A percentile compares a stretch with the other conserved stretches of the same genome.
phyloP scores from a whole-genome alignment of 1,139 yeast genomes.

The Taphrina communis region DNA sequence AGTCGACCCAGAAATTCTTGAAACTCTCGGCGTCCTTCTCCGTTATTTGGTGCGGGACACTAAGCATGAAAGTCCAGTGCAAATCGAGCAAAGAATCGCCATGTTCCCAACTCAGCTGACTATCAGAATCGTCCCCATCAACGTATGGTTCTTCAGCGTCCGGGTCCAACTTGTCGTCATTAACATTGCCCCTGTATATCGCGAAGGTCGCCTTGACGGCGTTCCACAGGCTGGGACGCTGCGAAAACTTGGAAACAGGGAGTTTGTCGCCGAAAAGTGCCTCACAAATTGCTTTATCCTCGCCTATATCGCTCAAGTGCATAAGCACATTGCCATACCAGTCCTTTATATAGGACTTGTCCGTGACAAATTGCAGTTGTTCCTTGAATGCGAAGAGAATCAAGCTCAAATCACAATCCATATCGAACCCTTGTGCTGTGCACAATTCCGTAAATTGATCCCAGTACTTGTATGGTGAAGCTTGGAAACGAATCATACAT shows the following conservation, averaged over 20 bases:
- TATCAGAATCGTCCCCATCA: slow-evolving; percentile 7
- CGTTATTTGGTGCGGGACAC: not conserved
- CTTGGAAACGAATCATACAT: slow-evolving; percentile 30
- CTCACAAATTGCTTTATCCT: slow-evolving; percentile 17
- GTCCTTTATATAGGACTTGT: not conserved
- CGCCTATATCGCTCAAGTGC: slow-evolving; percentile 12
- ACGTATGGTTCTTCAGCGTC: not conserved
- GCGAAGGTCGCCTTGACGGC: slow-evolving; percentile 12
- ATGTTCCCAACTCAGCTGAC: not conserved
- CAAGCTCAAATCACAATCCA: slow-evolving; percentile 1
- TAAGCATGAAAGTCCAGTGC: slow-evolving; percentile 1
- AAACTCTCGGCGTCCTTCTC: not conserved
- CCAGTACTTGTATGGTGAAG: slow-evolving; percentile 32
- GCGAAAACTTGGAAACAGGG: not conserved
- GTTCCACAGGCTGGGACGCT: slow-evolving; percentile 10
- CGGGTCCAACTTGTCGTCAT: slow-evolving; percentile 8
- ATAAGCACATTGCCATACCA: slow-evolving; percentile 17
- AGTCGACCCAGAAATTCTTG: slow-evolving; percentile 1
- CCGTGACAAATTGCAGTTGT: slow-evolving; percentile 12
- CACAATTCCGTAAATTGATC: slow-evolving; percentile 10
- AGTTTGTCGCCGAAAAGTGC: not conserved
- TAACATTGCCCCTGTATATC: not conserved
- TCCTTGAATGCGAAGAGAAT: slow-evolving; percentile 15
- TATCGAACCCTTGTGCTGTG: not conserved
- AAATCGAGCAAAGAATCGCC: slow-evolving; percentile 2